Conservation (phyloP, 1,284 basidiomycete species). For the Coriolopsis trogii region DNA sequence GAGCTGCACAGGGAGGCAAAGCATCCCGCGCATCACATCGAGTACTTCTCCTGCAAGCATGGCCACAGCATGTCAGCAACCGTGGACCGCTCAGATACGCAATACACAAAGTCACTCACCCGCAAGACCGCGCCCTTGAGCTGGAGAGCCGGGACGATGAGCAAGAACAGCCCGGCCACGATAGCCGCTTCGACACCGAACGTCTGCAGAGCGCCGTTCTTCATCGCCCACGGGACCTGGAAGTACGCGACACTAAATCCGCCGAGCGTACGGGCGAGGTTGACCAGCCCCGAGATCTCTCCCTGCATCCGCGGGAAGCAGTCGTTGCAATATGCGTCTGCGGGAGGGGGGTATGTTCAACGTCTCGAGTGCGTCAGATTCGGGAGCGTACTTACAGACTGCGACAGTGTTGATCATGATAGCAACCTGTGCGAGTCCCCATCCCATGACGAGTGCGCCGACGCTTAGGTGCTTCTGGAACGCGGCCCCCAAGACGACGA, state of each 20-base stretch:
- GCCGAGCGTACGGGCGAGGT: constrained; percentile 58
- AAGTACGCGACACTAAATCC: constrained; percentile 69
- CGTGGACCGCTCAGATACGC: no score
- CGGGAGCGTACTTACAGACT: constrained; percentile 45
- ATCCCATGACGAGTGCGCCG: constrained; percentile 63
- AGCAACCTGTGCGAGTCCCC: constrained; percentile 64
- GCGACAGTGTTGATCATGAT: constrained; percentile 71
- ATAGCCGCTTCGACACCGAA: constrained; percentile 65
- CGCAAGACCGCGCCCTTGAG: constrained; percentile 47
- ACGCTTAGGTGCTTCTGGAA: constrained; percentile 60
- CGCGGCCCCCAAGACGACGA: constrained; percentile 60
- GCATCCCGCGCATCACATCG: no score
- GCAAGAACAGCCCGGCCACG: constrained; percentile 51
- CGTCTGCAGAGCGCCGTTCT: constrained; percentile 56
- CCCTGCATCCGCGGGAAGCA: constrained; percentile 49
- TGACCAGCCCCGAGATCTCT: constrained; percentile 62
- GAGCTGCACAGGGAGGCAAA: no score
- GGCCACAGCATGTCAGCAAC: background rate
- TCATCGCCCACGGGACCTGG: constrained; percentile 61
- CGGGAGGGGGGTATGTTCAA: background rate
- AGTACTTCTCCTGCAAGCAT: constrained; percentile 17
- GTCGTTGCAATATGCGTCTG: constrained; percentile 56
- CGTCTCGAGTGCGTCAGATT: background rate
- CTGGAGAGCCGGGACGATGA: constrained; percentile 56
- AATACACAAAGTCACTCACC: constrained; percentile 35